Percentiles rank a stretch among this genome's conserved stretches.
phyloP scores from a whole-genome alignment of 2,329 filamentous ascomycete species.

The Cladorrhinum sp. region DNA sequence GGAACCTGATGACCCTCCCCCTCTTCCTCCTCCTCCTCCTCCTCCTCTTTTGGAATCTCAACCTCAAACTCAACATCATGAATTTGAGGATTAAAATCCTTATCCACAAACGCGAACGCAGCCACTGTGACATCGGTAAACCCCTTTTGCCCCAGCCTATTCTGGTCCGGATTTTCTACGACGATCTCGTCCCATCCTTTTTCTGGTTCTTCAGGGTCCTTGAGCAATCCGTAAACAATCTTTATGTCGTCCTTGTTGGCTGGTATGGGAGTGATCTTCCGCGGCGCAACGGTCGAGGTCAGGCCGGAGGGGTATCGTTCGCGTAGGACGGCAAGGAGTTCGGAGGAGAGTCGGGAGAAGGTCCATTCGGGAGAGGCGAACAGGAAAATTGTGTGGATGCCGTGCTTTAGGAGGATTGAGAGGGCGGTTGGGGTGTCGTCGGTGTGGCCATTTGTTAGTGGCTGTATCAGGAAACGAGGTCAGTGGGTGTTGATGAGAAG shows the following conservation, averaged over 20 bases:
- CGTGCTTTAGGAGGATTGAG: constrained; percentile 70
- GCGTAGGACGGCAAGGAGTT: constrained; percentile 56
- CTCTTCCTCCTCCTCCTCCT: constrained; percentile 34
- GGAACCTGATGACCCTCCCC: no score
- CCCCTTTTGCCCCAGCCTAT: constrained; percentile 42
- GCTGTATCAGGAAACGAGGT: not conserved
- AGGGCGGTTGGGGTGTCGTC: constrained; percentile 45
- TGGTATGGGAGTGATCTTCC: constrained; percentile 40
- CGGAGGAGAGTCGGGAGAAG: constrained; percentile 54
- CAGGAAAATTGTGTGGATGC: constrained; percentile 67
- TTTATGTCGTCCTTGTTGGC: constrained; percentile 38
- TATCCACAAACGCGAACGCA: constrained; percentile 46
- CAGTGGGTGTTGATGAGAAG: not conserved
- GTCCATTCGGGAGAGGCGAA: constrained; percentile 58
- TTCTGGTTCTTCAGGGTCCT: constrained; percentile 42
- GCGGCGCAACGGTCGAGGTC: constrained; percentile 33
- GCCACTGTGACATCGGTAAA: constrained; percentile 47
- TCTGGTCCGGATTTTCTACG: constrained; percentile 30
- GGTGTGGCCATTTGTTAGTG: not conserved
- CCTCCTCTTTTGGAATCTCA: constrained; percentile 36
- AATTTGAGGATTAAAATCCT: constrained; percentile 35
- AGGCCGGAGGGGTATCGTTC: constrained; percentile 57
- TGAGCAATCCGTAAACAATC: constrained; percentile 47
- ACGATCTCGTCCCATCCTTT: constrained; percentile 50
- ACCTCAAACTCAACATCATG: constrained; percentile 41